phyloP scores from a whole-genome alignment of 495 filamentous ascomycete genomes.

The Penicillium odoratum region DNA sequence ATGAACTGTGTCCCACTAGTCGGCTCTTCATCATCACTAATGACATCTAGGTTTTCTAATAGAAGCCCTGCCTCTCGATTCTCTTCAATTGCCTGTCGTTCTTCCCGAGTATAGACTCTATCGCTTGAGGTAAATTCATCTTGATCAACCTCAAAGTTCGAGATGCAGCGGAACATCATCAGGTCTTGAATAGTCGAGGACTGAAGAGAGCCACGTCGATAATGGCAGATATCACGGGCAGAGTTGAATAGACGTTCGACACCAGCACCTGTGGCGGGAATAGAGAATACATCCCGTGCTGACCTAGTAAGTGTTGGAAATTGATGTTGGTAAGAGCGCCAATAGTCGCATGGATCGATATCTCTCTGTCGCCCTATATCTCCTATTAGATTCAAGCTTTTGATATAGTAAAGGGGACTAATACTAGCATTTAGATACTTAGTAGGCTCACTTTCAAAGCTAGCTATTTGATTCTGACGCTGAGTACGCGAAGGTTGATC shows the following conservation, averaged over 20 bases:
- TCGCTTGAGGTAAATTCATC: slow-evolving; percentile 5
- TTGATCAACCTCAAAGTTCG: slow-evolving; percentile 8
- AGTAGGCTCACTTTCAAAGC: background rate
- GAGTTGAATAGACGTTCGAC: slow-evolving; percentile 1
- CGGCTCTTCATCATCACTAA: slow-evolving; percentile 6
- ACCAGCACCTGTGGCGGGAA: background rate
- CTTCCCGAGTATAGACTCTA: slow-evolving; percentile 5
- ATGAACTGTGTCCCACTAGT: too few relatives aligned
- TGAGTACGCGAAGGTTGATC: too few relatives aligned
- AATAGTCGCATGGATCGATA: too few relatives aligned
- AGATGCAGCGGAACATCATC: slow-evolving; percentile 1
- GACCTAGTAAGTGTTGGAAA: slow-evolving; percentile 1
- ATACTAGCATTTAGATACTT: slow-evolving; percentile 6
- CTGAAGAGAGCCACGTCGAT: background rate
- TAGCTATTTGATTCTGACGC: slow-evolving; percentile 2
- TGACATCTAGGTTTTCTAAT: slow-evolving; percentile 4
- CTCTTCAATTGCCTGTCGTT: slow-evolving; percentile 7
- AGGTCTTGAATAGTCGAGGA: background rate
- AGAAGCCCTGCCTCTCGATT: background rate
- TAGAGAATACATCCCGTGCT: slow-evolving; percentile 3
- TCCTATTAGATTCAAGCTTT: slow-evolving; percentile 3
- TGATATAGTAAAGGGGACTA: slow-evolving; percentile 1
- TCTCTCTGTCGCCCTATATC: too few relatives aligned
- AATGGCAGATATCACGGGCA: slow-evolving; percentile 4
- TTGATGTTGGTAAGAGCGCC: background rate